Conservation (phyloP, 805 yeast species). For the Lipomyces yamadae region DNA sequence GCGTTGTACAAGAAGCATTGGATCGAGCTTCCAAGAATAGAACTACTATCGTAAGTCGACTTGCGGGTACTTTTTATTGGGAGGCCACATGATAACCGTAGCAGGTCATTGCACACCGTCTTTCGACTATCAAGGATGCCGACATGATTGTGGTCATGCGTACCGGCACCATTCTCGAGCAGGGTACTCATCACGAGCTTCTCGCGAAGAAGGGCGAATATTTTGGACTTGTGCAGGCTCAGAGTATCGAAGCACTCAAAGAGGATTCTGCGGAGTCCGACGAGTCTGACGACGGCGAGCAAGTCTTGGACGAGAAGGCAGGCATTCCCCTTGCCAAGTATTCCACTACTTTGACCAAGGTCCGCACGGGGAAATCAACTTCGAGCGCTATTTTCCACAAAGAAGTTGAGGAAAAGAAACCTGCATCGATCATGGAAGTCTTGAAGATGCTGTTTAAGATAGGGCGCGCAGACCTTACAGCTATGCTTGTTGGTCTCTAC, state of each 20-base stretch:
- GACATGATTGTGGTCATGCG: constrained; percentile 59
- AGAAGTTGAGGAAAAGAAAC: constrained; percentile 13
- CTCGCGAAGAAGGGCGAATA: constrained; percentile 44
- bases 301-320: constrained; percentile 21
- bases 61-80: neutral
- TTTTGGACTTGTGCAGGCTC: constrained; percentile 47
- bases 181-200: constrained; percentile 51
- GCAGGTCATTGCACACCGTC: constrained; percentile 82
- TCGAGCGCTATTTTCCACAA: neutral
- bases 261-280: constrained; percentile 15
- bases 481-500: constrained; percentile 18
- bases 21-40: constrained; percentile 42
- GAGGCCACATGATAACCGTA: constrained; percentile 2
- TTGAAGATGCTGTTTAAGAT: constrained; percentile 12
- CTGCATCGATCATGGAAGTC: constrained; percentile 20
- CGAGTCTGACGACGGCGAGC: constrained; percentile 27
- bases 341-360: constrained; percentile 21
- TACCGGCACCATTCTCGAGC: constrained; percentile 58
- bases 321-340: constrained; percentile 19
- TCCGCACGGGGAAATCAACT: constrained; percentile 14
- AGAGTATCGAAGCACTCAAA: constrained; percentile 40
- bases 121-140: constrained; percentile 78
- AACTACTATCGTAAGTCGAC: constrained; percentile 60
- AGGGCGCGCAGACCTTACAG: constrained; percentile 19
- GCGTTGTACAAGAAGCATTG: constrained; percentile 60